phyloP scores from a whole-genome alignment of 805 yeast genomes.

The Wickerhamomyces rabaulensis region DNA sequence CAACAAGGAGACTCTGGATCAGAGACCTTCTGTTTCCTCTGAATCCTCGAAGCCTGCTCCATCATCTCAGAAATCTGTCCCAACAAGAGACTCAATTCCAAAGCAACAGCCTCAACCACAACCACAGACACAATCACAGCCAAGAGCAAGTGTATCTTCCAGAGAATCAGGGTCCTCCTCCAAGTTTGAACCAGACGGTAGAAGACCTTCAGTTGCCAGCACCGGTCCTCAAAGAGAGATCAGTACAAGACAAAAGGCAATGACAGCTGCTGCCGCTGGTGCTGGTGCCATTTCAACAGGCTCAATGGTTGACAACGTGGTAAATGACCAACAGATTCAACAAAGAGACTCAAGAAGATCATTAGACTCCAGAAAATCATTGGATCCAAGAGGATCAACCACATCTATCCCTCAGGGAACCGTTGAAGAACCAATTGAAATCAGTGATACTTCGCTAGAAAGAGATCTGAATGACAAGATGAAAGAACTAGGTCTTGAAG shows the following conservation, averaged over 20 bases:
- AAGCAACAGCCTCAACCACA: neutral
- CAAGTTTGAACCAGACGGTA: neutral
- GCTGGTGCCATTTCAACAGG: neutral
- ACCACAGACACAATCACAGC: neutral
- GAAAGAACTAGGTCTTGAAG: neutral
- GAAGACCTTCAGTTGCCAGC: neutral
- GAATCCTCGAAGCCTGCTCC: neutral
- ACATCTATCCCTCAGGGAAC: neutral
- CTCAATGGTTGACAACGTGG: neutral
- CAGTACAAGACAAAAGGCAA: neutral
- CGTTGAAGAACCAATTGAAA: neutral
- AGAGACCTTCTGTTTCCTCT: slow-evolving; percentile 2
- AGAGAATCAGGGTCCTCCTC: neutral
- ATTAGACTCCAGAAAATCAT: neutral
- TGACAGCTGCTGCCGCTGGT: neutral
- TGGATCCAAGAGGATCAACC: slow-evolving; percentile 6
- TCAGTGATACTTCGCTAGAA: neutral
- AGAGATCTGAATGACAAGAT: neutral
- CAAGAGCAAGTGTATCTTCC: neutral
- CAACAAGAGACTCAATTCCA: neutral
- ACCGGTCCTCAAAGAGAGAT: neutral
- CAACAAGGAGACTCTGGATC: slow-evolving; percentile 9
- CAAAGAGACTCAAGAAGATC: neutral
- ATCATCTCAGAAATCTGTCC: neutral
- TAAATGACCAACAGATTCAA: neutral